Base-by-base conservation (phyloP, 2,329 filamentous ascomycete species). In the Annulohypoxylon truncatum region DNA sequence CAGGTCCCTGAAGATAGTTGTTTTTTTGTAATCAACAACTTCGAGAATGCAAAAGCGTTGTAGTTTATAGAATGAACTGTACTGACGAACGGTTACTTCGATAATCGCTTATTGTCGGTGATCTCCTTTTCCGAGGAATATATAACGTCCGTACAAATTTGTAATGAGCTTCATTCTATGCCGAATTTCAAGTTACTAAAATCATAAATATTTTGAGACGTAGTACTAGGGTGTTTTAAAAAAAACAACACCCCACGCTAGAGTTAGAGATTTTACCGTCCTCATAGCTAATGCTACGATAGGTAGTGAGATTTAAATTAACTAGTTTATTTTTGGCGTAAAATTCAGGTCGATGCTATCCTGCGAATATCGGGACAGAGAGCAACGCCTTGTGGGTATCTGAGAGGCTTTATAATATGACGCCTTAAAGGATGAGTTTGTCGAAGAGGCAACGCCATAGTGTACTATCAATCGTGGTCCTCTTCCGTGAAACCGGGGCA, bases 401-500 rank as follows among this genome's bases (percentile, higher is more conserved):
- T 42, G 8, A 12, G 9, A 18, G 6, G n/a, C 3, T 10, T 35
- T 35, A 12, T 28, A 7, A 28, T 28, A 7, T 28, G 26, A 3
- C 26, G 7, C 26, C 7, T 28, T 28, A 22, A 15, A 20, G 18
- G 15, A 20, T 22, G 38, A 22, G 10, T 10, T 10, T 20, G 13
- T 15, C 8, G 15, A 42, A 20, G 18, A 10, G 22, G 24, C 22
- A 18, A 5, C 13, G 20, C 18, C 26, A 35, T 4, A 2, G 22
- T 28, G 40, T 24, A 5, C n/a, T 29, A 40, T 67, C 22, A 86
- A 72, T 90, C 87, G 67, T 90, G 88, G 73, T 97, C 94, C 74
- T 97, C 94, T 79, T 97, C 96, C 0, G 89, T 92, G 33, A 90
- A 60, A 0, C 96, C 96, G 0, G 96, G 95, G 82, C 96, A 99